Evolutionary conservation across 2,329 filamentous ascomycete species (phyloP).

Genomic region (Curvularia eragrostidis): DNA sequence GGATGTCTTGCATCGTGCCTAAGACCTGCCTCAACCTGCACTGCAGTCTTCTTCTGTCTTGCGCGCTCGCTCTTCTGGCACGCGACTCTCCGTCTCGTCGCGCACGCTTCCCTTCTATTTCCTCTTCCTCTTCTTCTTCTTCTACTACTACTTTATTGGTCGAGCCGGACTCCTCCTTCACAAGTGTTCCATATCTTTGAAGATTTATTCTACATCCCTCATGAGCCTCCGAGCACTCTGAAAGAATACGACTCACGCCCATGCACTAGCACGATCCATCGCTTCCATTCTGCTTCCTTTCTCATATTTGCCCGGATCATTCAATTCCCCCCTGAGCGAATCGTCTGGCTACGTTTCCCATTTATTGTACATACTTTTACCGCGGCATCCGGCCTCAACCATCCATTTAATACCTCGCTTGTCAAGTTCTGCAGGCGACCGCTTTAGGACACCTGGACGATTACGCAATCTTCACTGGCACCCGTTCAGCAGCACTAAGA

Average conservation of each 20-base stretch:
- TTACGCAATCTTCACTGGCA: not conserved
- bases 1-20: constrained; percentile 39
- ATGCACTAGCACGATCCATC: constrained; percentile 42
- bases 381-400: constrained; percentile 10
- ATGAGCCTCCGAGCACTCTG: constrained; percentile 20
- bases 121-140: constrained; percentile 20
- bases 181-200: constrained; percentile 17
- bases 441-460: constrained; percentile 6
- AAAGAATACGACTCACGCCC: constrained; percentile 29
- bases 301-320: constrained; percentile 35
- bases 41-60: constrained; percentile 22
- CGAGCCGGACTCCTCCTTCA: constrained; percentile 45
- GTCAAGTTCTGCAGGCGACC: constrained; percentile 14
- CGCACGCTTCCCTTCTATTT: constrained; percentile 21
- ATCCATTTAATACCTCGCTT: constrained; percentile 11
- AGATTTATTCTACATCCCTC: constrained; percentile 12
- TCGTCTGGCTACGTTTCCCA: constrained; percentile 44
- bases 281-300: constrained; percentile 22
- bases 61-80: constrained; percentile 24
- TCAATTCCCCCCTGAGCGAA: constrained; percentile 26
- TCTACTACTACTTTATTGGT: constrained; percentile 26
- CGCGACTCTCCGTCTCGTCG: constrained; percentile 32
- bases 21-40: constrained; percentile 31
- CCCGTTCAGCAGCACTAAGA: not conserved
- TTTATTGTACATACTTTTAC: constrained; percentile 27